Conservation (phyloP, 495 filamentous ascomycete genomes). For the Penicillium macrosclerotiorum region DNA sequence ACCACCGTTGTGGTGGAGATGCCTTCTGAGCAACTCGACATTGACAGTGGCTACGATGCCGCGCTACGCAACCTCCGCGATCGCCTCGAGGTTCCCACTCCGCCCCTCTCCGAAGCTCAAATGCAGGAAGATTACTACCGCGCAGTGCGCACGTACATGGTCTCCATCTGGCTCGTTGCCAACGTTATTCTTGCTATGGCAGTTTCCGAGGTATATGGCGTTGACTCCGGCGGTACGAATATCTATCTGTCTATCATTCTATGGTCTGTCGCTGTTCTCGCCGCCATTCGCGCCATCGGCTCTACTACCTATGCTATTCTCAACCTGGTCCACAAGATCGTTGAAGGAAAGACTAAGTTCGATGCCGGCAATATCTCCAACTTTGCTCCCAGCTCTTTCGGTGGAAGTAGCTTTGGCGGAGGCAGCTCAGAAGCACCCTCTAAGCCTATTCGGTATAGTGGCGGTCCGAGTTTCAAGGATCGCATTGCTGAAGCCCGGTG, state of each 20-base stretch:
- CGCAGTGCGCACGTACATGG: slow-evolving; percentile 97
- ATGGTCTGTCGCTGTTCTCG: slow-evolving; percentile 85
- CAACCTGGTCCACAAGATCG: slow-evolving; percentile 76
- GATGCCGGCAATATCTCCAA: slow-evolving; percentile 42
- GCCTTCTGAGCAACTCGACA: slow-evolving; percentile 96
- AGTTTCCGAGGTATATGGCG: slow-evolving; percentile 80
- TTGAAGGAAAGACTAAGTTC: slow-evolving; percentile 77
- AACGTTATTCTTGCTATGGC: slow-evolving; percentile 94
- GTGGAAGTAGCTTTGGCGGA: slow-evolving; percentile 24
- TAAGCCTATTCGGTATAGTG: slow-evolving; percentile 33
- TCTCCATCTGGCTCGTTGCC: slow-evolving; percentile 89
- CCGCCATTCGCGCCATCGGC: slow-evolving; percentile 79
- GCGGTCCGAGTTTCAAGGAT: slow-evolving; percentile 35
- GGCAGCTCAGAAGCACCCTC: slow-evolving; percentile 21
- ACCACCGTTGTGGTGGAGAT: slow-evolving; percentile 82
- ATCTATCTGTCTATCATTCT: slow-evolving; percentile 91
- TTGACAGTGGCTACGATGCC: slow-evolving; percentile 96
- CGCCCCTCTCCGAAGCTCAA: slow-evolving; percentile 67
- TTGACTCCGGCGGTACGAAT: slow-evolving; percentile 67
- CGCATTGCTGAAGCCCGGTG: slow-evolving; percentile 37
- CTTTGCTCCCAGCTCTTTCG: slow-evolving; percentile 24
- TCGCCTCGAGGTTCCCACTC: slow-evolving; percentile 73
- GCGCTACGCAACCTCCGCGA: slow-evolving; percentile 95
- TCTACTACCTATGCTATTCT: slow-evolving; percentile 78
- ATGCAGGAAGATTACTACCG: slow-evolving; percentile 98